Evolutionary conservation across 108 stramenopile species (phyloP), one percentile per base, ranked within the genome.

Genomic region (Skeletonema tropicum): DNA sequence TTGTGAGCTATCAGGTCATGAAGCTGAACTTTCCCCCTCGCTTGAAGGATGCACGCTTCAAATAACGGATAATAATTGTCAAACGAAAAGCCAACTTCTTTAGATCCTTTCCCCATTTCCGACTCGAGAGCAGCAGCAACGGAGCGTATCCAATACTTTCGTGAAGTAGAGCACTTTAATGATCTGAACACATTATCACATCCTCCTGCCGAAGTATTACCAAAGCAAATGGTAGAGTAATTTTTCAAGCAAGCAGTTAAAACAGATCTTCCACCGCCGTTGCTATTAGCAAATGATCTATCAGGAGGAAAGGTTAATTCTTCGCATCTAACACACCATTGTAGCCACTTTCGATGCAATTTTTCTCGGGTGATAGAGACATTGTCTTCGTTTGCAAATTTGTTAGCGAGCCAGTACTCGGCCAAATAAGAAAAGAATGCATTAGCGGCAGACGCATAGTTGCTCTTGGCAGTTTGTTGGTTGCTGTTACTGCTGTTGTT

Each of bases 71-170:
- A 6, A 49, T 6, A 49, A 17, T 49, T 4, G 17, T 49, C 11
- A 49, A 49, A 49, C 19, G 19, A 19, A 19, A 19, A 4, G 19
- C 3, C 3, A 6, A 17, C 10, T 49, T 19, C 48, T 49, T 49
- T 17, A 5, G n/a, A 49, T 1, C 21, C n/a, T 64, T 31, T 11
- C 21, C 23, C 29, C 3, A 52, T 6, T 35, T 38, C 68, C 13
- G 33, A 13, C n/a, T 71, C 41, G 6, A 69, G 46, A 38, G 67
- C 38, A 55, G 52, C 14, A 21, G 12, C 35, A 46, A 73, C 41
- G n/a, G 29, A 68, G 4, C 79, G 57, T 10, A 80, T 73, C 68
- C 68, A 80, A 49, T 60, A 64, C 38, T 80, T 80, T 68, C 79
- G 66, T 12, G 79, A 80, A 11, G 55, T 41, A 19, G 67, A 52